phyloP scores from a whole-genome alignment of 176 grass and related monocot genomes.

The Eleusine coracana region DNA sequence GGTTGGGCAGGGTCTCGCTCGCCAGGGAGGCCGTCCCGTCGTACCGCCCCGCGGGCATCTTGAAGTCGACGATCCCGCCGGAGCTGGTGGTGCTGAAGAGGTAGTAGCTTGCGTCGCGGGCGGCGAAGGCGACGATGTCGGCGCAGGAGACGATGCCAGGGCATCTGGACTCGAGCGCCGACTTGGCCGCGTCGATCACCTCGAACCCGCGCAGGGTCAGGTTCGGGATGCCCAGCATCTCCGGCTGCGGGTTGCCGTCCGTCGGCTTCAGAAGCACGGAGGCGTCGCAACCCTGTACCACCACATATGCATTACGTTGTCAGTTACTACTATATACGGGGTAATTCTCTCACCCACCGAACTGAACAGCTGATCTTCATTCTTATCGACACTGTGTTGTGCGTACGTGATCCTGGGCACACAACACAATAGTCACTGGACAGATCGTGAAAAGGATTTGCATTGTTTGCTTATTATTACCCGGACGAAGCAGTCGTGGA shows the following conservation, averaged over 20 bases:
- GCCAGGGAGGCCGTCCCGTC: constrained; percentile 43
- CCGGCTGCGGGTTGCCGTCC: not conserved
- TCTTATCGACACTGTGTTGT: too few species aligned
- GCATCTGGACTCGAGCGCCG: constrained; percentile 21
- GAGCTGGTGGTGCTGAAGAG: constrained; percentile 9
- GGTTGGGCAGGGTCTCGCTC: constrained; percentile 16
- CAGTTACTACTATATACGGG: not conserved
- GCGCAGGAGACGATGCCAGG: constrained; percentile 29
- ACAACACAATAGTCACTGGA: not conserved
- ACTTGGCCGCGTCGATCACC: constrained; percentile 47
- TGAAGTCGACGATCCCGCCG: not conserved
- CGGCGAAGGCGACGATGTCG: constrained; percentile 45
- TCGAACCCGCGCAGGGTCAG: constrained; percentile 41
- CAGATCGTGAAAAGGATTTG: not conserved
- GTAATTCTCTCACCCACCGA: not conserved
- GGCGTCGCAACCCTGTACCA: constrained; percentile 40
- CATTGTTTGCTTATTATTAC: not conserved
- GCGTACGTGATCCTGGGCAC: too few species aligned
- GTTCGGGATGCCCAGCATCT: constrained; percentile 39
- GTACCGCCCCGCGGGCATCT: constrained; percentile 43
- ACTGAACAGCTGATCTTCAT: not conserved
- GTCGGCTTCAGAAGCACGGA: constrained; percentile 41
- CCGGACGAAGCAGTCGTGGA: constrained; percentile 64
- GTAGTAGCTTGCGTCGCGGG: constrained; percentile 31
- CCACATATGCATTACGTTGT: not conserved